Conservation (phyloP, 2,329 filamentous ascomycete species). For the Dactylellina cionopaga region DNA sequence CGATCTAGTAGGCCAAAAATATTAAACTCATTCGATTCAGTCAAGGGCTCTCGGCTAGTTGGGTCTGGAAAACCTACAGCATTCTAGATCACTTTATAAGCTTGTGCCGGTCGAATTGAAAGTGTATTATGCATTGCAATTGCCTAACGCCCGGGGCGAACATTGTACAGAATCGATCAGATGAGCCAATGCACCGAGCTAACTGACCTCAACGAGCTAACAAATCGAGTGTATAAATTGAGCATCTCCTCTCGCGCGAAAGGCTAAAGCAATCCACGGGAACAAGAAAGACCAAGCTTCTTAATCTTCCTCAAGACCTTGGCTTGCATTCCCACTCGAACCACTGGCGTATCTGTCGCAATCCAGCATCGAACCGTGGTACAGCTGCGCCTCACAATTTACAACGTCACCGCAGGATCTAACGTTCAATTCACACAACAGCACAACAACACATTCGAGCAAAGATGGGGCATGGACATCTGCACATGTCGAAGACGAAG, state of each 20-base stretch:
- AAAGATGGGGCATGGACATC: constrained; percentile 15
- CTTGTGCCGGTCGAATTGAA: no score
- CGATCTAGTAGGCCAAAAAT: no score
- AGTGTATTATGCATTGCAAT: no score
- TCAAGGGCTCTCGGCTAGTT: not conserved
- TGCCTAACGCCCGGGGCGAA: no score
- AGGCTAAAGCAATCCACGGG: not conserved
- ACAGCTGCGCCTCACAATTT: no score
- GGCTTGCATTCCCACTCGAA: not conserved
- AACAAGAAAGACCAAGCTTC: not conserved
- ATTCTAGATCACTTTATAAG: no score
- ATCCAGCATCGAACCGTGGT: not conserved
- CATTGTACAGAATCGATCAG: no score
- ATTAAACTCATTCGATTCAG: not conserved
- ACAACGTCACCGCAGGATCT: no score
- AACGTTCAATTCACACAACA: not conserved
- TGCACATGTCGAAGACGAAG: constrained; percentile 45
- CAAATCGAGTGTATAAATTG: constrained; percentile 13
- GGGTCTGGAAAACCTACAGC: no score
- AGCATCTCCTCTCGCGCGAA: constrained; percentile 19
- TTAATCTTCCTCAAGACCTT: not conserved
- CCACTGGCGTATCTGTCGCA: not conserved
- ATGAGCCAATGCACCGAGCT: no score
- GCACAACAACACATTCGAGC: constrained; percentile 5
- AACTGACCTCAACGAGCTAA: no score